Conservation (phyloP, 345 rosid species). For the Camelina sativa region DNA sequence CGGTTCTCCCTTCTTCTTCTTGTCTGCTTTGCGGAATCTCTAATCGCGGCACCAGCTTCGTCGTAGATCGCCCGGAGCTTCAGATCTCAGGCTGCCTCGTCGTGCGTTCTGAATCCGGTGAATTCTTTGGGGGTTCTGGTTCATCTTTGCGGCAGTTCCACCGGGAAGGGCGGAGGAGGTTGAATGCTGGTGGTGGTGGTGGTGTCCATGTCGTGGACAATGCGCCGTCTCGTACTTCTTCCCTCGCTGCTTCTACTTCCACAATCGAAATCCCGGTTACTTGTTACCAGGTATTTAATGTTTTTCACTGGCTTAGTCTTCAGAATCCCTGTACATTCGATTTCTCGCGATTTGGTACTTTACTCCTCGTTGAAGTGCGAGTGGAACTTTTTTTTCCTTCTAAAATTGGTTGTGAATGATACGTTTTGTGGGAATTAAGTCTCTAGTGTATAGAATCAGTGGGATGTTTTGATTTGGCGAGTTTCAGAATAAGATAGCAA, state of each 20-base stretch:
- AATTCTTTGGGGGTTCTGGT: constrained; percentile 31
- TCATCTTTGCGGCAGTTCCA: constrained; percentile 29
- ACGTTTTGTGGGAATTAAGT: background rate
- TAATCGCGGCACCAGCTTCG: constrained; percentile 28
- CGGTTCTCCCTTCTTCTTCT: constrained; percentile 44
- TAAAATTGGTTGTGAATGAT: constrained; percentile 15
- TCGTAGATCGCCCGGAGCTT: constrained; percentile 35
- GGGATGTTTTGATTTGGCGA: constrained; percentile 8
- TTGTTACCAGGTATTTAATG: constrained; percentile 68
- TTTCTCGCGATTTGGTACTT: constrained; percentile 8
- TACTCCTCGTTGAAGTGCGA: background rate
- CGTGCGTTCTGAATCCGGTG: constrained; percentile 28
- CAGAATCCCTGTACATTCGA: background rate
- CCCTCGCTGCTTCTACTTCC: constrained; percentile 41
- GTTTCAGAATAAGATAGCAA: background rate
- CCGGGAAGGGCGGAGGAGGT: constrained; percentile 37
- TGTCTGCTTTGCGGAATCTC: constrained; percentile 40
- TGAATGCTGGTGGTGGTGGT: constrained; percentile 45
- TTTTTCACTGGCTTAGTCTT: constrained; percentile 5
- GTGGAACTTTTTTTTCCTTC: background rate
- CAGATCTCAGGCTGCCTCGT: constrained; percentile 37
- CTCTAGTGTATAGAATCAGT: background rate
- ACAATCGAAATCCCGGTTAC: constrained; percentile 69
- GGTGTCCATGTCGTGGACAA: constrained; percentile 58
- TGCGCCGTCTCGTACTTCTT: constrained; percentile 42